Evolutionary conservation across 2,329 filamentous ascomycete species (phyloP).

Genomic region (Juglanconis oblonga): DNA sequence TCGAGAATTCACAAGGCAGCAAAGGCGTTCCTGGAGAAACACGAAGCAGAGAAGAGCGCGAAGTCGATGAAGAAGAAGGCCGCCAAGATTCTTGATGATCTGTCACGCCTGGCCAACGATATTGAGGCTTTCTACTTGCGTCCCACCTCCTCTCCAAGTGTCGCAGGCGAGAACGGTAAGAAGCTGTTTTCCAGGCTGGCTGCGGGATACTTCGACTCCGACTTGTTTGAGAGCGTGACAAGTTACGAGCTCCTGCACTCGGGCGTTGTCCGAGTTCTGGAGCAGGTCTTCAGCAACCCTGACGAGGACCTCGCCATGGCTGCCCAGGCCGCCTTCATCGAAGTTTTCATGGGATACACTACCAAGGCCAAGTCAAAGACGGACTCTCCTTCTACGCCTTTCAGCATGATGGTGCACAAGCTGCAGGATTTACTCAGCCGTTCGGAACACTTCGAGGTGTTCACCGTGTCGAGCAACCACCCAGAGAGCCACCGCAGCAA

Average conservation of each 20-base stretch:
- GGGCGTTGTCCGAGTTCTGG: constrained; percentile 78
- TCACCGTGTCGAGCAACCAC: constrained; percentile 81
- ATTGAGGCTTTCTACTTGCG: constrained; percentile 69
- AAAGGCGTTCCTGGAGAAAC: constrained; percentile 77
- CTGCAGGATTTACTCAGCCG: constrained; percentile 93
- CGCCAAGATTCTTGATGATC: constrained; percentile 66
- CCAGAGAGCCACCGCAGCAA: constrained; percentile 75
- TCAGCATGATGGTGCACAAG: constrained; percentile 89
- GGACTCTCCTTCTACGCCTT: constrained; percentile 74
- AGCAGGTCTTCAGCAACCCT: constrained; percentile 76
- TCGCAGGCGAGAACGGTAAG: constrained; percentile 51
- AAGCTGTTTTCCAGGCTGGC: constrained; percentile 73
- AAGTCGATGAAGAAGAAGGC: constrained; percentile 78
- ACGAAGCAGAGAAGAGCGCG: constrained; percentile 73
- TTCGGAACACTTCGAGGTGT: constrained; percentile 95
- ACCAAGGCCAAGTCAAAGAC: constrained; percentile 65
- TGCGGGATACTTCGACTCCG: constrained; percentile 76
- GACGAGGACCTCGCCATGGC: constrained; percentile 59
- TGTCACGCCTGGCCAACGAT: constrained; percentile 69
- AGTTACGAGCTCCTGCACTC: constrained; percentile 93
- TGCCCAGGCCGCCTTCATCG: constrained; percentile 80
- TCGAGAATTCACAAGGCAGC: constrained; percentile 74
- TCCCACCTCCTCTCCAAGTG: constrained; percentile 41
- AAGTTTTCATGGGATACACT: constrained; percentile 83
- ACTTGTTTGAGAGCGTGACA: constrained; percentile 88